phyloP scores from a whole-genome alignment of 805 yeast genomes.

The Lipomyces orientalis region DNA sequence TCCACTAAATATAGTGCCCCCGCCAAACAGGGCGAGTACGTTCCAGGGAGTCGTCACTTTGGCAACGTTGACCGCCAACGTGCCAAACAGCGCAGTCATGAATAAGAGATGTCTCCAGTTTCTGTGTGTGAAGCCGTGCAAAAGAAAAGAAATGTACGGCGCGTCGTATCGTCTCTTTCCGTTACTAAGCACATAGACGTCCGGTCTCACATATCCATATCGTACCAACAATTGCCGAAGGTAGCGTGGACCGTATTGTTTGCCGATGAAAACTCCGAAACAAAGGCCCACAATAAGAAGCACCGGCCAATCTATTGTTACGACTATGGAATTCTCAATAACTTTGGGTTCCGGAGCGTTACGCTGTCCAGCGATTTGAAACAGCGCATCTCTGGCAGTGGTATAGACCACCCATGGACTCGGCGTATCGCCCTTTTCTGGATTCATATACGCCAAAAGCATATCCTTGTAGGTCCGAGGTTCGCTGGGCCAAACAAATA shows the following conservation, averaged over 20 bases:
- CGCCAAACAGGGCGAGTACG: background rate
- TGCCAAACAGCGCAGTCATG: background rate
- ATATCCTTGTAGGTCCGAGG: background rate
- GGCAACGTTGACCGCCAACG: background rate
- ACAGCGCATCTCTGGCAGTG: slow-evolving; percentile 6
- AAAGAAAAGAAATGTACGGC: slow-evolving; percentile 9
- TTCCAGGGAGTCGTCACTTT: background rate
- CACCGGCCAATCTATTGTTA: slow-evolving; percentile 1
- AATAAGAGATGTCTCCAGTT: background rate
- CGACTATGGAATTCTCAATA: background rate
- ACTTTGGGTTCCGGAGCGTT: background rate
- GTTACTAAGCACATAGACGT: slow-evolving; percentile 6
- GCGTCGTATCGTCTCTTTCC: slow-evolving; percentile 8
- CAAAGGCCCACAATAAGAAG: background rate
- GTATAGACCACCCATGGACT: background rate
- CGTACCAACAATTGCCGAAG: slow-evolving; percentile 10
- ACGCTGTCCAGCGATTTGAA: background rate
- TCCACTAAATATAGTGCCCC: slow-evolving; percentile 4
- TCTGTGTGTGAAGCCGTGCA: slow-evolving; percentile 9
- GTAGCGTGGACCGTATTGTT: slow-evolving; percentile 12
- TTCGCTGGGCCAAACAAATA: background rate
- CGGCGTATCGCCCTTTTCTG: background rate
- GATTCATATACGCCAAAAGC: background rate
- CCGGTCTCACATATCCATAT: slow-evolving; percentile 16
- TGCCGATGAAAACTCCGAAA: background rate